phyloP scores from a whole-genome alignment of 306 rosid species.

The Casuarina equisetifolia region DNA sequence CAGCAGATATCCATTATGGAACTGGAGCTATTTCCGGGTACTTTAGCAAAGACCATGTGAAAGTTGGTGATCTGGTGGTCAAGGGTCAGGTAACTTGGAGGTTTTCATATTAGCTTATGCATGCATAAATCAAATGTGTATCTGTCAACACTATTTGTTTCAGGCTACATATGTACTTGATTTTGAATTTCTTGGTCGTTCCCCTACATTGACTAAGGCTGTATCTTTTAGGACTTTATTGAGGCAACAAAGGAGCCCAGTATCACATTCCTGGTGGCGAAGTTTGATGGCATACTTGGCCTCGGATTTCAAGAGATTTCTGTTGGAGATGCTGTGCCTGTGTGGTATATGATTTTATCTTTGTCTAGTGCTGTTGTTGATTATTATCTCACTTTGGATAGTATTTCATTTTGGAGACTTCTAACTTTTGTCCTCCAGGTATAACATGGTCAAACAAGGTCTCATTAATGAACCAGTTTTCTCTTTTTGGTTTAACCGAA shows the following conservation, averaged over 20 bases:
- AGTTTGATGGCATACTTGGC: constrained; percentile 56
- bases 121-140: background rate
- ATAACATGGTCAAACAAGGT: constrained; percentile 56
- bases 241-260: constrained; percentile 63
- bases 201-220: background rate
- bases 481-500: constrained; percentile 60
- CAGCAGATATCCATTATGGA: constrained; percentile 54
- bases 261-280: constrained; percentile 46
- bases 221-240: constrained; percentile 42
- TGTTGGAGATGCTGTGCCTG: constrained; percentile 45
- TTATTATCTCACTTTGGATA: background rate
- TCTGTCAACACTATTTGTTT: background rate
- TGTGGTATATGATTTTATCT: constrained; percentile 29
- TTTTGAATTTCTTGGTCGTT: background rate
- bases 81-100: constrained; percentile 41
- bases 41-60: constrained; percentile 51
- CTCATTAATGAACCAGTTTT: constrained; percentile 57
- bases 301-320: constrained; percentile 59
- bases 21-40: constrained; percentile 59
- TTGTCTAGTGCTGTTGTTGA: background rate
- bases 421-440: constrained; percentile 39
- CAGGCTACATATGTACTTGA: too few relatives aligned
- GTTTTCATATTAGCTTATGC: background rate
- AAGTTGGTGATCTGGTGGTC: constrained; percentile 53
- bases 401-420: background rate